Evolutionary conservation across 768 basidiomycete species (phyloP).

Genomic region (Tephrocybe rancida): DNA sequence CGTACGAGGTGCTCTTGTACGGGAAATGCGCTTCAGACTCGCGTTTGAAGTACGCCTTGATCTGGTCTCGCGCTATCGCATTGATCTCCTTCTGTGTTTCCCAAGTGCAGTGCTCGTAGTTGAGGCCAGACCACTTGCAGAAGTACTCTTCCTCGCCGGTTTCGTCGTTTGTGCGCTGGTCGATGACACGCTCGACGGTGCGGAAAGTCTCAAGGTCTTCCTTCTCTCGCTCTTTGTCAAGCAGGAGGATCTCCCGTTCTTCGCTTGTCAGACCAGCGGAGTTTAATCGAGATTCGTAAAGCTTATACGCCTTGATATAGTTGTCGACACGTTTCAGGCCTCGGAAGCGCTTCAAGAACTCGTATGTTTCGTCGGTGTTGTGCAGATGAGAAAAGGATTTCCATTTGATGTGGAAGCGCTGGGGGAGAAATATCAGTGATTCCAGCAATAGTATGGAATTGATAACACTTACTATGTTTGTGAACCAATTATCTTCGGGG

Average conservation of each 20-base stretch:
- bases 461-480: constrained; percentile 70
- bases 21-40: constrained; percentile 83
- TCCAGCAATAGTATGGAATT: constrained; percentile 3
- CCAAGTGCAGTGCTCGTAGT: constrained; percentile 97
- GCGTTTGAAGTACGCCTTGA: constrained; percentile 77
- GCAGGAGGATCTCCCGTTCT: constrained; percentile 85
- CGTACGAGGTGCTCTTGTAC: constrained; percentile 76
- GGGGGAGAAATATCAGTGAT: constrained; percentile 17
- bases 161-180: constrained; percentile 67
- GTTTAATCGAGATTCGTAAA: constrained; percentile 66
- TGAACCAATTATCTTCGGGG: constrained; percentile 80
- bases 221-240: constrained; percentile 89
- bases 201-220: constrained; percentile 92
- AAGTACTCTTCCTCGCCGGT: constrained; percentile 82
- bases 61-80: constrained; percentile 72
- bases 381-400: constrained; percentile 97
- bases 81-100: constrained; percentile 83
- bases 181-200: constrained; percentile 88
- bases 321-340: constrained; percentile 98
- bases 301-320: constrained; percentile 91
- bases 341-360: constrained; percentile 92
- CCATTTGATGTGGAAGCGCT: constrained; percentile 99
- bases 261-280: constrained; percentile 76
- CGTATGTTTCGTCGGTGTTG: constrained; percentile 98
- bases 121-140: constrained; percentile 95